These are phyloP conservation scores for Pleurotus tuber-regium DNA, from an alignment of 768 basidiomycete genomes.

Conservation along the genomic window DNA sequence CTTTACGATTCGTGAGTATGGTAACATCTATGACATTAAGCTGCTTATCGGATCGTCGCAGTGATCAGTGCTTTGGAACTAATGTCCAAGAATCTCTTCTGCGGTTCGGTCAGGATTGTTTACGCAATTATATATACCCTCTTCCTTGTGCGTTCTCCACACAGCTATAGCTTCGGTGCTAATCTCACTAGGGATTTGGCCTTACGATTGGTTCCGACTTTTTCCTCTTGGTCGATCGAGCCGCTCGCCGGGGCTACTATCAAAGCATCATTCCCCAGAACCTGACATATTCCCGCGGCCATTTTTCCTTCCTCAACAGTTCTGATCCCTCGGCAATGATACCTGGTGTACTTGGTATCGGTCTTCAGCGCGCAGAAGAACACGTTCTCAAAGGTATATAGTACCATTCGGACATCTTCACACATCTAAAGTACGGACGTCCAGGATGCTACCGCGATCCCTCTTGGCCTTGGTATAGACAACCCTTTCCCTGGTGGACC, in stretches of 20 bases:
- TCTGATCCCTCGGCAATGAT: slow-evolving; percentile 32
- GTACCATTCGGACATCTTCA: slow-evolving; percentile 12
- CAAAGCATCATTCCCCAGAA: slow-evolving; percentile 35
- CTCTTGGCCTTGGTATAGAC: slow-evolving; percentile 73
- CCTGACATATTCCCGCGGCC: slow-evolving; percentile 51
- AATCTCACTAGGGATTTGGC: slow-evolving; percentile 64
- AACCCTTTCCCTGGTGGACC: slow-evolving; percentile 82
- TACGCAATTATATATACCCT: slow-evolving; percentile 86
- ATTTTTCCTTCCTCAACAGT: slow-evolving; percentile 48
- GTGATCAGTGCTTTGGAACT: slow-evolving; percentile 79
- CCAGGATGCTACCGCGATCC: slow-evolving; percentile 76
- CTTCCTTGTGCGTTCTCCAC: slow-evolving; percentile 54
- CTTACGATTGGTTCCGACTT: slow-evolving; percentile 82
- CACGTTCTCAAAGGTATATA: slow-evolving; percentile 49
- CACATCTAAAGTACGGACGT: slow-evolving; percentile 24
- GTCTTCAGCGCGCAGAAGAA: slow-evolving; percentile 29
- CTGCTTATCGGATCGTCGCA: slow-evolving; percentile 21
- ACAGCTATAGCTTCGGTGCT: not conserved
- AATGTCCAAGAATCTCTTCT: slow-evolving; percentile 77
- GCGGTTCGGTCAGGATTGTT: slow-evolving; percentile 79
- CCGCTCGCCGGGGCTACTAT: slow-evolving; percentile 52
- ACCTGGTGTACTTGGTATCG: slow-evolving; percentile 46
- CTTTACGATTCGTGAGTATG: slow-evolving; percentile 69
- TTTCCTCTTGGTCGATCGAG: slow-evolving; percentile 67
- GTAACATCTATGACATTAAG: not conserved